Evolutionary conservation across 495 filamentous ascomycete species (phyloP), one percentile per base, ranked within the genome.

Genomic region (Penicillium egyptiacum): DNA sequence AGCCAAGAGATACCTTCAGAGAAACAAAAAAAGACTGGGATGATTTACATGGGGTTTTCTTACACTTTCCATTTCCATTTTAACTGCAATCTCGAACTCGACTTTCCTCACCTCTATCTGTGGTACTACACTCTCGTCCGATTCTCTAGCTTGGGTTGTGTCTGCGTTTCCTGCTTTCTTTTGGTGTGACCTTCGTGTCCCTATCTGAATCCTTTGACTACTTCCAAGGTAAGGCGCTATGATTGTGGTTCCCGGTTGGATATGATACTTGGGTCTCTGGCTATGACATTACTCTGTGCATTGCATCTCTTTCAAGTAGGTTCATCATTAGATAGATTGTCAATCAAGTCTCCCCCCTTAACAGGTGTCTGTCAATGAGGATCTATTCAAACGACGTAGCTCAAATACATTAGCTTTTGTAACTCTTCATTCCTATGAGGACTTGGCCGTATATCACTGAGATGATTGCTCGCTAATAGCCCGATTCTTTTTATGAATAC

Each of bases 1-100:
- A 55, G 53, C 53, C 53, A 55, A 47, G 43, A 46, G 53, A 55
- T 55, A 55, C 53, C 53, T 20, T 51, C 33, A 55, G 53, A 55
- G 53, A 55, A 55, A 53, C 50, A 51, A 53, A 53, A 48, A 42
- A 55, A 46, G 53, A 55, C 53, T 47, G 52, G 42, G 53, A 46
- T 23, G 53, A 55, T 55, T 46, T 55, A 37, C 31, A 55, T 47
- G 53, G 41, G 39, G 31, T 48, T 22, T 28, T 50, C 12, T 49
- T 31, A 17, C 35, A 3, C 10, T 30, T 42, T 17, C 26, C 11
- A 26, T 46, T 26, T 50, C 5, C 48, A 37, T 25, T 17, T 17
- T 11, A n/a, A 23, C 31, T 50, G 6, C 22, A n/a, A 23, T 50
- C 19, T 17, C 14, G 6, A 30, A 26, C 30, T 16, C 35, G 35